phyloP scores from a whole-genome alignment of 345 rosid species.

The Sisymbrium altissimum region DNA sequence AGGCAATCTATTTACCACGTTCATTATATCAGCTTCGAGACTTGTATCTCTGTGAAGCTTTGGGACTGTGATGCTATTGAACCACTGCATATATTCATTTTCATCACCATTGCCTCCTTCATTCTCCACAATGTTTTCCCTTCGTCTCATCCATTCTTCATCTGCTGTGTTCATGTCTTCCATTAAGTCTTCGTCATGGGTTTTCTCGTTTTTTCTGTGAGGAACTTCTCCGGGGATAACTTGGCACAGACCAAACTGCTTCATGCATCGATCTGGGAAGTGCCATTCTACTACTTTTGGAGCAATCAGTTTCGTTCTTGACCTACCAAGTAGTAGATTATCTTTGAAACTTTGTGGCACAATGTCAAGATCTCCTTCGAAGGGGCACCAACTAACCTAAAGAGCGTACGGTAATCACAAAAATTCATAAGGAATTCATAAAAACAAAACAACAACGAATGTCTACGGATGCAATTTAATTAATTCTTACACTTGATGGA shows the following conservation, averaged over 20 bases:
- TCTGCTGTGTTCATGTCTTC: constrained; percentile 70
- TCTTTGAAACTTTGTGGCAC: constrained; percentile 49
- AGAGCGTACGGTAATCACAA: background rate
- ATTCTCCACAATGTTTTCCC: constrained; percentile 45
- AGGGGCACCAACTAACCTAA: constrained; percentile 55
- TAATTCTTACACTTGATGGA: constrained; percentile 43
- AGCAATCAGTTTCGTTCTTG: constrained; percentile 72
- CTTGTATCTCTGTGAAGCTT: constrained; percentile 41
- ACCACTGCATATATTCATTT: constrained; percentile 68
- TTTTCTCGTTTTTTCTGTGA: constrained; percentile 45
- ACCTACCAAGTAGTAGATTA: constrained; percentile 61
- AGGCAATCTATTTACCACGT: constrained; percentile 31
- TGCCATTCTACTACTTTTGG: constrained; percentile 81
- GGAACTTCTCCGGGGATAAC: constrained; percentile 58
- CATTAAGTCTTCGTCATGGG: constrained; percentile 64
- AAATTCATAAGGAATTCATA: background rate
- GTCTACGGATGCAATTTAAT: background rate
- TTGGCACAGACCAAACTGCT: constrained; percentile 66
- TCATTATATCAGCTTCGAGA: constrained; percentile 39
- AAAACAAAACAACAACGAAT: background rate
- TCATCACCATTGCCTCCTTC: constrained; percentile 47
- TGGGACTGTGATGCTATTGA: constrained; percentile 47
- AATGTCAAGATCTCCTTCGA: constrained; percentile 46
- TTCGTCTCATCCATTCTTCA: constrained; percentile 61
- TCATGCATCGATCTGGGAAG: constrained; percentile 76